Conservation (phyloP, 2,329 filamentous ascomycete species). For the Exophiala alcalophila region DNA sequence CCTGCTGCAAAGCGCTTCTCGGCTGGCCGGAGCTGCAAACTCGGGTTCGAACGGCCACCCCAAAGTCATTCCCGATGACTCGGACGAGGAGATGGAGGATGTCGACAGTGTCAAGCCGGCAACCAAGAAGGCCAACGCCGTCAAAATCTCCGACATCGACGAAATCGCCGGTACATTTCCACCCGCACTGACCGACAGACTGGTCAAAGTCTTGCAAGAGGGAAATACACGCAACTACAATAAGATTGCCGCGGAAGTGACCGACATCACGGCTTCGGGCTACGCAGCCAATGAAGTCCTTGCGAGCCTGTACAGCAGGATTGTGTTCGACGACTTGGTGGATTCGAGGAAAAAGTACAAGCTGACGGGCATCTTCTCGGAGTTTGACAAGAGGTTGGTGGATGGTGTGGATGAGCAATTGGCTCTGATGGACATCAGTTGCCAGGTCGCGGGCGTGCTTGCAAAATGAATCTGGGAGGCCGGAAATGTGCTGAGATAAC, state of each 20-base stretch:
- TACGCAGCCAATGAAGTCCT: slow-evolving; percentile 94
- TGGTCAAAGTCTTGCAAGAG: slow-evolving; percentile 60
- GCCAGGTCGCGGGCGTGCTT: slow-evolving; percentile 66
- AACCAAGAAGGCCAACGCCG: slow-evolving; percentile 44
- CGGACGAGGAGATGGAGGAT: slow-evolving; percentile 60
- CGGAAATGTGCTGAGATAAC: not conserved
- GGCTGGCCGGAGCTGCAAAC: slow-evolving; percentile 69
- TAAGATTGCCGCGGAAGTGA: slow-evolving; percentile 72
- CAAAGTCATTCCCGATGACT: slow-evolving; percentile 50
- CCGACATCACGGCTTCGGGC: slow-evolving; percentile 90
- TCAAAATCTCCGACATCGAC: slow-evolving; percentile 79
- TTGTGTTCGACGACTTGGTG: slow-evolving; percentile 81
- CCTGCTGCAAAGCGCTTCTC: slow-evolving; percentile 88
- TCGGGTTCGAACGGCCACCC: slow-evolving; percentile 37
- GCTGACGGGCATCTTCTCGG: slow-evolving; percentile 85
- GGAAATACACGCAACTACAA: slow-evolving; percentile 73
- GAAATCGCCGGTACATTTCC: slow-evolving; percentile 97
- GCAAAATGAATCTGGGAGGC: slow-evolving; percentile 1
- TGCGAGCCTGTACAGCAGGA: slow-evolving; percentile 75
- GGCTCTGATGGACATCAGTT: slow-evolving; percentile 77
- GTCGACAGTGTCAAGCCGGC: slow-evolving; percentile 33
- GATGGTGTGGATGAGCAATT: slow-evolving; percentile 96
- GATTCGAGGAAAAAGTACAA: slow-evolving; percentile 84
- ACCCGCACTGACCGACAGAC: slow-evolving; percentile 63
- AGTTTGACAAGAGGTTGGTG: slow-evolving; percentile 88